Percentiles rank a stretch among this genome's conserved stretches.
Evolutionary conservation across 1,284 basidiomycete genomes (phyloP).

Genomic region (Filobasidium uniguttulatum): DNA sequence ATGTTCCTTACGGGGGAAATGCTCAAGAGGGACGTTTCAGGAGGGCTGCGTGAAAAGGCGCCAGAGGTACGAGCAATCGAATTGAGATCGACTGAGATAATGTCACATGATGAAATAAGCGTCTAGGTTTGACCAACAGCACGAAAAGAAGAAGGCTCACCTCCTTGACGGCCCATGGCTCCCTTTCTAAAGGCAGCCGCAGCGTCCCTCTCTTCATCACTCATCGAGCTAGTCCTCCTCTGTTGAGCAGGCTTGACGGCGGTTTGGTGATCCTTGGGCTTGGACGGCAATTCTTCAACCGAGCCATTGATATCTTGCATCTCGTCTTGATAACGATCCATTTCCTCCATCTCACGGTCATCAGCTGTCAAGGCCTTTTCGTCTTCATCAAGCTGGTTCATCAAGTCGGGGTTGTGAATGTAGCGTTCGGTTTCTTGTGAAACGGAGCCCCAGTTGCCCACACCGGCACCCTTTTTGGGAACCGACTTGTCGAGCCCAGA

Average conservation of each 20-base stretch:
- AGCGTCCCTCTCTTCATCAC: constrained; percentile 50
- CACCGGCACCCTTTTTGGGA: constrained; percentile 64
- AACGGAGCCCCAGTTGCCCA: constrained; percentile 69
- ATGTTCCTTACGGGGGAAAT: constrained; percentile 36
- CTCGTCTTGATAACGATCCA: constrained; percentile 14
- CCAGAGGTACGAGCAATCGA: constrained; percentile 67
- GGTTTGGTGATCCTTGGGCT: constrained; percentile 1
- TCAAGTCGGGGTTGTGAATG: neutral
- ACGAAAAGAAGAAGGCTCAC: constrained; percentile 17
- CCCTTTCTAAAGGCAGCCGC: constrained; percentile 31
- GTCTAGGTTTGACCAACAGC: neutral
- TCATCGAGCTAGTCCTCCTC: constrained; percentile 37
- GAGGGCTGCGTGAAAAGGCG: constrained; percentile 54
- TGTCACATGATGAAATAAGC: neutral
- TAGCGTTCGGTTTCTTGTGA: constrained; percentile 46
- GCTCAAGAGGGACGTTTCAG: constrained; percentile 33
- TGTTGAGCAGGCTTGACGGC: constrained; percentile 3
- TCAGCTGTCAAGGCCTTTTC: constrained; percentile 27
- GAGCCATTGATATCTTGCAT: constrained; percentile 2
- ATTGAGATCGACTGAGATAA: constrained; percentile 47
- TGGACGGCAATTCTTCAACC: constrained; percentile 1
- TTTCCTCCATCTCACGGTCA: constrained; percentile 31
- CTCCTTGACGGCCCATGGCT: constrained; percentile 23
- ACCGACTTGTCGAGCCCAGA: constrained; percentile 57
- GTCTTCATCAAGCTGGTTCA: constrained; percentile 4